Base-by-base conservation (phyloP, 768 basidiomycete species). In the Daedalea quercina region DNA sequence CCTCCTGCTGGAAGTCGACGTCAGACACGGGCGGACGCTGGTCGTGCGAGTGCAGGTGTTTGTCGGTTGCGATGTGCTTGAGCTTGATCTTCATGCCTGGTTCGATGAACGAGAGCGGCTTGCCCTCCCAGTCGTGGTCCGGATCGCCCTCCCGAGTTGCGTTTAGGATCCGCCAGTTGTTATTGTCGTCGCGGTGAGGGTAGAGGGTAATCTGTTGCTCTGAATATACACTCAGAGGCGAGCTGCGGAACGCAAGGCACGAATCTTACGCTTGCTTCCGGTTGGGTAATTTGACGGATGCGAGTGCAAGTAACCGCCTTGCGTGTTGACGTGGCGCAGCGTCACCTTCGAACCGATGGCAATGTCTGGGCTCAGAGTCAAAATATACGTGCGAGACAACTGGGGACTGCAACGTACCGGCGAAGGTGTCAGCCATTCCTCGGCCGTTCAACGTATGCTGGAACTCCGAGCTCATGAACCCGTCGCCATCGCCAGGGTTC, bases 191-290 rank as follows among this genome's bases (percentile, higher is more conserved):
- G n/a, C 87, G 81, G 68, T 99, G 96, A 1, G 96, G 96, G 66
- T 99, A 99, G n/a, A 99, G 83, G 0, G 96, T 98, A 56, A 99
- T 77, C 72, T 99, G 96, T 80, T 99, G 96, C 65, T 99, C 94
- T 97, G 65, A 12, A 22, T 47, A 26, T 17, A 54, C 3, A 12
- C 41, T 33, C 9, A 13, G 34, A 6, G 3, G 26, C 19, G 9
- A n/a, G 15, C 33, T 22, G 23, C 8, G 26, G 1, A 22, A 54
- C 41, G 31, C 28, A 11, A 13, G 51, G 1, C 35, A 22, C 15
- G 20, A 0, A 35, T 74, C 81, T 63, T 68, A 96, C 94, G 96
- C 69, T 88, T 79, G 64, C 88, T 92, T 23, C 96, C 96, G 31
- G 76, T 78, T 0, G 95, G 96, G 63, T 95, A 99, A 48, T 79